Conservation (phyloP, 495 filamentous ascomycete genomes). For the Astrothelium macrocarpum region DNA sequence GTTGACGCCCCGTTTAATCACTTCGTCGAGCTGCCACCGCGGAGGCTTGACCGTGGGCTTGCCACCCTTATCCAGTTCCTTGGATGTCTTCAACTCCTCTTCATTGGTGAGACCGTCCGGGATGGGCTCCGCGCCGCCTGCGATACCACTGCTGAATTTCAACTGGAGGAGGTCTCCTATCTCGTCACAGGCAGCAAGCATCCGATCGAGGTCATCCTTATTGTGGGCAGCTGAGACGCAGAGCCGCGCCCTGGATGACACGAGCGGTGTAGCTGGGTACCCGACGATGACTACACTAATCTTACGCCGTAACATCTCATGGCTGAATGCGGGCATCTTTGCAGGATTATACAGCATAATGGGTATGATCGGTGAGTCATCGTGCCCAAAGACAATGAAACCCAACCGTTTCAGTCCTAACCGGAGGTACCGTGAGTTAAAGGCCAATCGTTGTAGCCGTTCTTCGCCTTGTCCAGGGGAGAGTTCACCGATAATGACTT, state of each 20-base stretch:
- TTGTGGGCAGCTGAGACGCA: slow-evolving; percentile 94
- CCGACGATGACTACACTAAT: slow-evolving; percentile 98
- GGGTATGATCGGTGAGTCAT: slow-evolving; percentile 95
- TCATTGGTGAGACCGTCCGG: slow-evolving; percentile 58
- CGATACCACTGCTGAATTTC: slow-evolving; percentile 91
- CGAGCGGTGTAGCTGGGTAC: slow-evolving; percentile 93
- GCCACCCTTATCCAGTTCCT: slow-evolving; percentile 40
- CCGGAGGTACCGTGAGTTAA: slow-evolving; percentile 96
- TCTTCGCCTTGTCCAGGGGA: slow-evolving; percentile 89
- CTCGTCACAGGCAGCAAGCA: slow-evolving; percentile 84
- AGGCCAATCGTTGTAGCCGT: slow-evolving; percentile 87
- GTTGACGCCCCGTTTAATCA: slow-evolving; percentile 65
- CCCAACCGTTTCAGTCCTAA: slow-evolving; percentile 94
- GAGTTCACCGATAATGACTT: slow-evolving; percentile 80
- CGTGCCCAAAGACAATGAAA: slow-evolving; percentile 92
- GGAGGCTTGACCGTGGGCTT: slow-evolving; percentile 50
- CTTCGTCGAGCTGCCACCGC: slow-evolving; percentile 71
- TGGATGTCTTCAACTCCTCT: slow-evolving; percentile 52
- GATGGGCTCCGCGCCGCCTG: slow-evolving; percentile 70
- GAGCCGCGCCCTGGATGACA: slow-evolving; percentile 87
- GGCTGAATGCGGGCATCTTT: slow-evolving; percentile 95
- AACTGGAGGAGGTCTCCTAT: slow-evolving; percentile 85
- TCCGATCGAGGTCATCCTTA: slow-evolving; percentile 91
- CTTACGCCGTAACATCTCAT: slow-evolving; percentile 94
- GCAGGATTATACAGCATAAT: slow-evolving; percentile 89